Evolutionary conservation across 257 asterid species (phyloP).

Genomic region (Solanum clarkiae): DNA sequence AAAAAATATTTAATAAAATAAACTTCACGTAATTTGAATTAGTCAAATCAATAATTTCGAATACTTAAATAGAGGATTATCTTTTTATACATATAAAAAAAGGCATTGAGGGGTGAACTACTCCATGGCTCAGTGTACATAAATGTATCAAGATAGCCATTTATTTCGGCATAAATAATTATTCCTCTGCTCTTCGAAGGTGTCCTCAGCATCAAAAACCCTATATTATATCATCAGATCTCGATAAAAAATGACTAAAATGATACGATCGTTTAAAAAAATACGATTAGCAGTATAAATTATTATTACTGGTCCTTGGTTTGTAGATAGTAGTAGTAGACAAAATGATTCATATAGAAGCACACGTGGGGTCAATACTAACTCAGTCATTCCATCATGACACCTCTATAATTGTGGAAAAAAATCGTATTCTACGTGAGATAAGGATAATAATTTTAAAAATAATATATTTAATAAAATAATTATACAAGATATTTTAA

Average conservation of each 20-base stretch:
- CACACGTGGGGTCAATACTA: not conserved
- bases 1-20: too few relatives aligned
- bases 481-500: not conserved
- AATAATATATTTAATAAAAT: too few relatives aligned
- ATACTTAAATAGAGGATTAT: not conserved
- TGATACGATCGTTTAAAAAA: too few relatives aligned
- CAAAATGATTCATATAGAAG: not conserved
- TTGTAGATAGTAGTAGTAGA: not conserved
- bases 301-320: not conserved
- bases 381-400: not conserved
- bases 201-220: too few relatives aligned
- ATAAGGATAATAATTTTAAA: too few relatives aligned
- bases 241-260: too few relatives aligned
- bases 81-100: not conserved
- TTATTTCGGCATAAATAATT: too few relatives aligned
- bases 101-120: not conserved
- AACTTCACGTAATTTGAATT: too few relatives aligned
- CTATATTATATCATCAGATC: too few relatives aligned
- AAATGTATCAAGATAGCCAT: too few relatives aligned
- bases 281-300: not conserved
- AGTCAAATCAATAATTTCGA: not conserved
- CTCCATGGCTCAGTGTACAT: not conserved
- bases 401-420: not conserved
- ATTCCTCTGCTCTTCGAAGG: too few relatives aligned
- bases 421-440: fast-evolving